Evolutionary conservation across 1,139 yeast genomes (phyloP).

Genomic region (Lipomyces yarrowii): DNA sequence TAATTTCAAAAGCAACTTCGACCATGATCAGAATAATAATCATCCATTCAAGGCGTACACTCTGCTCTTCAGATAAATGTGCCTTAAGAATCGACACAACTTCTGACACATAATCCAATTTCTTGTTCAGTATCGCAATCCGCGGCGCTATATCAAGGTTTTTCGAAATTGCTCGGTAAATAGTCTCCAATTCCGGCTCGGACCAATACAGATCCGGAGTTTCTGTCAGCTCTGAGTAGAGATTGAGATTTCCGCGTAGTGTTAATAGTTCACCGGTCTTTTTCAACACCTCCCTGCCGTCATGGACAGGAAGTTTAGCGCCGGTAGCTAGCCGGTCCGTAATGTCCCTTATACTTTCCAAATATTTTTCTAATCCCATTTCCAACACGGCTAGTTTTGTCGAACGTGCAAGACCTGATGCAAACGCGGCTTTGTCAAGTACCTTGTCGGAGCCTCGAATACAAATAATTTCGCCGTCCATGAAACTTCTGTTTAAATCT

Average conservation of each 20-base stretch:
- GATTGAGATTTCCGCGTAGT: constrained; percentile 76
- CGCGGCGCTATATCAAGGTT: constrained; percentile 76
- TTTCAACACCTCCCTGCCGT: constrained; percentile 64
- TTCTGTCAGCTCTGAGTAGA: constrained; percentile 87
- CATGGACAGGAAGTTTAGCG: constrained; percentile 45
- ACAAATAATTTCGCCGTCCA: constrained; percentile 71
- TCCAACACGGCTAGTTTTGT: constrained; percentile 83
- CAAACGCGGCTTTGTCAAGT: constrained; percentile 84
- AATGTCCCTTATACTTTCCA: constrained; percentile 61
- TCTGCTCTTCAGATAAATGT: constrained; percentile 73
- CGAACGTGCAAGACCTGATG: constrained; percentile 83
- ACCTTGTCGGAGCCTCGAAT: constrained; percentile 58
- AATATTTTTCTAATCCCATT: constrained; percentile 66
- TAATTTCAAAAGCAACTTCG: constrained; percentile 78
- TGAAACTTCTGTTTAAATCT: constrained; percentile 45
- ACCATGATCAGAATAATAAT: constrained; percentile 78
- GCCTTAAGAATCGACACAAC: constrained; percentile 78
- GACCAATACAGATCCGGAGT: constrained; percentile 94
- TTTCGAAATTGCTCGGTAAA: constrained; percentile 69
- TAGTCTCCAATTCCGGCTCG: constrained; percentile 77
- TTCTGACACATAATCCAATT: constrained; percentile 87
- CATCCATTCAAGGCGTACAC: constrained; percentile 83
- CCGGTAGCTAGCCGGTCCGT: constrained; percentile 73
- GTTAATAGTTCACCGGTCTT: constrained; percentile 74
- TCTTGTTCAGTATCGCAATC: constrained; percentile 75